These are phyloP conservation scores for Pyrrhoderma noxium DNA, from an alignment of 1,284 basidiomycete genomes.

Conservation along the genomic window DNA sequence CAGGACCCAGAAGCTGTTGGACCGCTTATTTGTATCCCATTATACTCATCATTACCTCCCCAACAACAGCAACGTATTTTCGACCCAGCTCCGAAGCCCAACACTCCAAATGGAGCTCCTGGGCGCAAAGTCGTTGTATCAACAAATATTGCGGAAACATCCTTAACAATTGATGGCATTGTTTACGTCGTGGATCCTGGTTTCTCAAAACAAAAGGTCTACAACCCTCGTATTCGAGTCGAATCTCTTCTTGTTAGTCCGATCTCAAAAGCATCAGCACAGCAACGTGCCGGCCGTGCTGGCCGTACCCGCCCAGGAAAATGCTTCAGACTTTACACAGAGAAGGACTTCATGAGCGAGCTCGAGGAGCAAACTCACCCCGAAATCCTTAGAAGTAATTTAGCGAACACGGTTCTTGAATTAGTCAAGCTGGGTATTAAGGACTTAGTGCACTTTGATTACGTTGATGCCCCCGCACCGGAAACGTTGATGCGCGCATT, in stretches of 20 bases:
- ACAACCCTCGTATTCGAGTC: conserved; percentile 94
- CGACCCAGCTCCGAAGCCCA: conserved; percentile 70
- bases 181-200: conserved; percentile 99
- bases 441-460: conserved; percentile 91
- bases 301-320: conserved; percentile 95
- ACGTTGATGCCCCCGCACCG: conserved; percentile 93
- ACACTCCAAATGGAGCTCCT: conserved; percentile 61
- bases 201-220: conserved; percentile 96
- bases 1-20: conserved; percentile 75
- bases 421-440: conserved; percentile 90
- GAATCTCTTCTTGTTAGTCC: conserved; percentile 92
- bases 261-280: conserved; percentile 94
- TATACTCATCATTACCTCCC: conserved; percentile 91
- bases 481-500: conserved; percentile 98
- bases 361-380: conserved; percentile 96
- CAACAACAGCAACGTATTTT: conserved; percentile 95
- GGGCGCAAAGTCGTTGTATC: conserved; percentile 94
- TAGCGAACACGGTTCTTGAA: conserved; percentile 93
- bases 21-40: conserved; percentile 81
- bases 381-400: conserved; percentile 87
- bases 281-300: conserved; percentile 94
- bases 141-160: conserved; percentile 98
- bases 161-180: conserved; percentile 96
- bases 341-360: conserved; percentile 94
- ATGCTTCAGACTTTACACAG: conserved; percentile 95